A percentile compares a stretch with the other conserved stretches of the same genome.
phyloP scores from a whole-genome alignment of 805 yeast genomes.

The Wickerhamiella nectarea region DNA sequence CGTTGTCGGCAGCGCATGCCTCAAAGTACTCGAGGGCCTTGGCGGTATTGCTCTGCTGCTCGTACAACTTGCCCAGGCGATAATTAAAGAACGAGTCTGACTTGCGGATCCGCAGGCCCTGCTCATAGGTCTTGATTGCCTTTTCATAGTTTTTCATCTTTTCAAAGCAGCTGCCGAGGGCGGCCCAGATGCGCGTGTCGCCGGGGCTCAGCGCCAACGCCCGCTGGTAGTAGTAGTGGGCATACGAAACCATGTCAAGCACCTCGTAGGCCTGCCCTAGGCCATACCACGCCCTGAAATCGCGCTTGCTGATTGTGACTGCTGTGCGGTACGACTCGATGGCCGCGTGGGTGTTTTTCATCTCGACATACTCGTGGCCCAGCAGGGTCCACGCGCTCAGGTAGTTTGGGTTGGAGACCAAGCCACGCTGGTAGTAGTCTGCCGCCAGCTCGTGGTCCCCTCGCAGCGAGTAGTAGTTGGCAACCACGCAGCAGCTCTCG shows the following conservation, averaged over 20 bases:
- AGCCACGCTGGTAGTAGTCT: constrained; percentile 80
- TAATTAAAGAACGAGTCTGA: constrained; percentile 44
- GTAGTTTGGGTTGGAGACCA: constrained; percentile 65
- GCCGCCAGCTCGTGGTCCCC: constrained; percentile 94
- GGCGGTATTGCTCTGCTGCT: constrained; percentile 37
- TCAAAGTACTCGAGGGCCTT: constrained; percentile 52
- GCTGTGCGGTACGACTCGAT: constrained; percentile 91
- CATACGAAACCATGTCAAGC: constrained; percentile 84
- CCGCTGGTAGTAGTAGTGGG: constrained; percentile 80
- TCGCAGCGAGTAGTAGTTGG: constrained; percentile 81
- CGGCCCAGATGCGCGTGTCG: constrained; percentile 94
- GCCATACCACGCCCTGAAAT: constrained; percentile 97
- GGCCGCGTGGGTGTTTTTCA: constrained; percentile 94
- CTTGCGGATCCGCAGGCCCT: constrained; percentile 51
- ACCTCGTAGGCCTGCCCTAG: constrained; percentile 97
- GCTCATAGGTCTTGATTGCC: constrained; percentile 66
- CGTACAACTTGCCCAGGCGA: constrained; percentile 56
- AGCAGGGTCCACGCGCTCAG: constrained; percentile 91
- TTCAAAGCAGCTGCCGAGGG: constrained; percentile 79
- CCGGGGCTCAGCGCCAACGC: constrained; percentile 80
- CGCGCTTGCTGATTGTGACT: constrained; percentile 75
- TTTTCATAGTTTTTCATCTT: constrained; percentile 57
- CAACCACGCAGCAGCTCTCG: constrained; percentile 88
- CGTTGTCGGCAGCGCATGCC: constrained; percentile 47
- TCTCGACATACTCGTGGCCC: constrained; percentile 98